Evolutionary conservation across 2,329 filamentous ascomycete genomes (phyloP), one percentile per base, ranked within the genome.

Genomic region (Cladosporium sp.): DNA sequence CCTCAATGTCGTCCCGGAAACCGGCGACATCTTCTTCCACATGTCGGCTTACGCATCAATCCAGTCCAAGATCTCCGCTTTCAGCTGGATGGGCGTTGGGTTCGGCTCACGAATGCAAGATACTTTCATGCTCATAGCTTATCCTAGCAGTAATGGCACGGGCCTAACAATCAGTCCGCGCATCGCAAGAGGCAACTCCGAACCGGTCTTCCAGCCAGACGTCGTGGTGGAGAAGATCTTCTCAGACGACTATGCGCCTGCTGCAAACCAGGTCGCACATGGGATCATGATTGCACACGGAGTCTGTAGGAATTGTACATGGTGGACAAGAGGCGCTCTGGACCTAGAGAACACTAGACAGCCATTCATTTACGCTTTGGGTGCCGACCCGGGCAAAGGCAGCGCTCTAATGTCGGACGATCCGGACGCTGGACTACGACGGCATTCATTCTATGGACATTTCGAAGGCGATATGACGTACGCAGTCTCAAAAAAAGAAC

Each of bases 111-210:
- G 72, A 40, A 82, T 82, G 80, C 72, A 74, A 66, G 72, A 77
- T 28, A 73, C 77, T 21, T 67, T 82, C 57, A 81, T 82, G 73
- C 75, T 82, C 58, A 69, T 82, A 44, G 75, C 80, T 67, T 81
- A 82, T 69, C 73, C 78, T 0, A 74, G 75, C 60, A 67, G 68
- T 4, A 69, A 70, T 46, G 67, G 62, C 6, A 29, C 56, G 75
- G 77, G 78, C 59, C 69, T 80, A 12, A 80, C 78, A 0, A 64
- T 80, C 2, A 78, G 75, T 60, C 76, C 79, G 0, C 73, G 79
- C 33, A 67, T 77, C 44, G 73, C 74, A n/a, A 71, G 68, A 33
- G 72, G 72, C 26, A 68, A 76, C 46, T 69, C 72, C 7, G 78
- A 80, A 69, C 79, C 79, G 5, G 68, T 62, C 31, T 76, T 74